Percentiles rank a stretch among this genome's conserved stretches.
These are phyloP conservation scores for Aspergillus japonicus DNA, from an alignment of 2,329 filamentous ascomycete species.

Conservation along the genomic window DNA sequence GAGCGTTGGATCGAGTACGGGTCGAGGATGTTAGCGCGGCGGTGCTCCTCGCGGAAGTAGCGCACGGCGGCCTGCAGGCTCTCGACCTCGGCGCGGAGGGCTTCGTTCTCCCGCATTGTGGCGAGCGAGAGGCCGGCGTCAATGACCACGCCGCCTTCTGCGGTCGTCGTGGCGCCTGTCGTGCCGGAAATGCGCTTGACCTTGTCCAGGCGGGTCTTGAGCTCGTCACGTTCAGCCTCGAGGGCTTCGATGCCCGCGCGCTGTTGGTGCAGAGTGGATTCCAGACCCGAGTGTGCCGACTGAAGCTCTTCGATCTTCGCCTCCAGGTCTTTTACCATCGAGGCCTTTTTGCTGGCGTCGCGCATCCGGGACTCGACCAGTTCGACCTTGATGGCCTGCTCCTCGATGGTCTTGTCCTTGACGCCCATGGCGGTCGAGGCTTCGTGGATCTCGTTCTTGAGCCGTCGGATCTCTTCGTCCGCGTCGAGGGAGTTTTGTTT, in stretches of 20 bases:
- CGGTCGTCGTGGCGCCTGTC: slow-evolving; percentile 34
- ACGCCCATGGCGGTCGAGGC: slow-evolving; percentile 69
- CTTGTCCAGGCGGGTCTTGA: slow-evolving; percentile 43
- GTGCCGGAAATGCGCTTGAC: slow-evolving; percentile 44
- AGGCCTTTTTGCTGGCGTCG: slow-evolving; percentile 75
- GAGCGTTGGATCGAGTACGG: slow-evolving; percentile 44
- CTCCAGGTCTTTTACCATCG: slow-evolving; percentile 46
- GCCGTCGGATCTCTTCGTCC: slow-evolving; percentile 76
- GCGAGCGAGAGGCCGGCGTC: slow-evolving; percentile 41
- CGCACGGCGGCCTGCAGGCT: slow-evolving; percentile 48
- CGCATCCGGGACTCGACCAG: slow-evolving; percentile 84
- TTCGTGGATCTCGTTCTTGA: slow-evolving; percentile 78
- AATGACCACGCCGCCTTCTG: slow-evolving; percentile 35
- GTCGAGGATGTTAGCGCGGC: slow-evolving; percentile 40
- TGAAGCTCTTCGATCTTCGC: slow-evolving; percentile 42
- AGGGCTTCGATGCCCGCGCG: slow-evolving; percentile 38
- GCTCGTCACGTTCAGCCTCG: slow-evolving; percentile 43
- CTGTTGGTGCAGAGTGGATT: slow-evolving; percentile 35
- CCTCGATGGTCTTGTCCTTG: slow-evolving; percentile 80
- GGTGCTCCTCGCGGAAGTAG: slow-evolving; percentile 47
- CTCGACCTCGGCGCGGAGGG: slow-evolving; percentile 43
- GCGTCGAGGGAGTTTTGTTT: slow-evolving; percentile 78
- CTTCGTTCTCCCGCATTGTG: slow-evolving; percentile 45
- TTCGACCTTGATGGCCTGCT: slow-evolving; percentile 86
- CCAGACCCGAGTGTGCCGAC: slow-evolving; percentile 33